phyloP scores from a whole-genome alignment of 441 rosid genomes.

The Omphalea diandra region DNA sequence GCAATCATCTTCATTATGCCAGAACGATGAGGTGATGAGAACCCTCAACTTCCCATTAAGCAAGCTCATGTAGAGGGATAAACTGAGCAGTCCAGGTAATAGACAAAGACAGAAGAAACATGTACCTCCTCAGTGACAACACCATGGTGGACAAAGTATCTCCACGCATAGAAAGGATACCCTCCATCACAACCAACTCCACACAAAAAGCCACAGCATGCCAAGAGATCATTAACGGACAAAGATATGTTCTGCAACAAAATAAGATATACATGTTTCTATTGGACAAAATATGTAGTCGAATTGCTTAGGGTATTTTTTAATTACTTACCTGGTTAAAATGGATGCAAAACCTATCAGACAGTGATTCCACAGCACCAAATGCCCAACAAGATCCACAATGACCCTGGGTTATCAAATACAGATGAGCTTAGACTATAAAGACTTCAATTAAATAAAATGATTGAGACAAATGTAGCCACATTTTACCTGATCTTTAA shows the following conservation, averaged over 20 bases:
- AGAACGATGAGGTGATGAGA: slow-evolving; percentile 3
- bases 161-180: slow-evolving; percentile 77
- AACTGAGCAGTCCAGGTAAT: background rate
- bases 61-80: background rate
- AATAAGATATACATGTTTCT: slow-evolving; percentile 10
- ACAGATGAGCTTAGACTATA: slow-evolving; percentile 18
- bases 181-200: slow-evolving; percentile 96
- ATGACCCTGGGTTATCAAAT: slow-evolving; percentile 65
- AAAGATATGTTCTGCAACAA: slow-evolving; percentile 70
- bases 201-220: slow-evolving; percentile 94
- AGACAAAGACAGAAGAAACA: slow-evolving; percentile 12
- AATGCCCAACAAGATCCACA: slow-evolving; percentile 99
- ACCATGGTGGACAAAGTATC: slow-evolving; percentile 66
- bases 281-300: background rate
- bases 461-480: background rate
- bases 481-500: slow-evolving; percentile 64
- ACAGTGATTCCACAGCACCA: slow-evolving; percentile 89
- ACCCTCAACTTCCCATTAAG: slow-evolving; percentile 1
- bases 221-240: slow-evolving; percentile 87
- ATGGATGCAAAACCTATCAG: slow-evolving; percentile 92
- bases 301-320: slow-evolving; percentile 2
- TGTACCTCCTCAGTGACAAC: slow-evolving; percentile 91
- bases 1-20: background rate
- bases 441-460: background rate
- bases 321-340: slow-evolving; percentile 67